These are phyloP conservation scores for Paecilomyces sp. DNA, from an alignment of 2,329 filamentous ascomycete genomes.

Conservation along the genomic window DNA sequence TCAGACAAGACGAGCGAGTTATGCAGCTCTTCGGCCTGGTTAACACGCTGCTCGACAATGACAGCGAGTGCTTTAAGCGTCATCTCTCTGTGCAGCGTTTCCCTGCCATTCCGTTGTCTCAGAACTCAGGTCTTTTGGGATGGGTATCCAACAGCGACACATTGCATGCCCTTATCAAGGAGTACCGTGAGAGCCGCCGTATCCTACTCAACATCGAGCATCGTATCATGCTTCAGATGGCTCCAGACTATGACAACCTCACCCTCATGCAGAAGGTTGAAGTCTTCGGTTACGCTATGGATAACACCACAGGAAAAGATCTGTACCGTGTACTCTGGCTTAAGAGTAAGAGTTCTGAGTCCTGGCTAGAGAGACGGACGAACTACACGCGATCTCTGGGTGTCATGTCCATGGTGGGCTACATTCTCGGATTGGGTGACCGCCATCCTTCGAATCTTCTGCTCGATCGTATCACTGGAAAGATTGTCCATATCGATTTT, in stretches of 20 bases:
- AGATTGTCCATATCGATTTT: slow-evolving; percentile 98
- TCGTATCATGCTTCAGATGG: slow-evolving; percentile 99
- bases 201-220: slow-evolving; percentile 99
- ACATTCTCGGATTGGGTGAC: slow-evolving; percentile 93
- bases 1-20: slow-evolving; percentile 95
- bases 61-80: slow-evolving; percentile 93
- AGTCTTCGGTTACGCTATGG: slow-evolving; percentile 96
- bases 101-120: slow-evolving; percentile 92
- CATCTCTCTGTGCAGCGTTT: slow-evolving; percentile 95
- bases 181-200: slow-evolving; percentile 94
- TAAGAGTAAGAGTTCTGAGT: slow-evolving; percentile 96
- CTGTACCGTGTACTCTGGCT: slow-evolving; percentile 97
- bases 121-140: slow-evolving; percentile 88
- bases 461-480: slow-evolving; percentile 91
- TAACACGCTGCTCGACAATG: slow-evolving; percentile 88
- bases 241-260: slow-evolving; percentile 95
- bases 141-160: slow-evolving; percentile 99
- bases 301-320: slow-evolving; percentile 98
- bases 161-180: slow-evolving; percentile 88
- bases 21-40: slow-evolving; percentile 99
- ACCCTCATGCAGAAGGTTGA: slow-evolving; percentile 99
- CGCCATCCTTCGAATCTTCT: slow-evolving; percentile 96
- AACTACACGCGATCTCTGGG: slow-evolving; percentile 96
- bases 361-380: slow-evolving; percentile 95
- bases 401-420: slow-evolving; percentile 99